Percentiles rank a stretch among this genome's conserved stretches.
Evolutionary conservation across 2,329 filamentous ascomycete genomes (phyloP).

Genomic region (Trichoderma endophyticum): DNA sequence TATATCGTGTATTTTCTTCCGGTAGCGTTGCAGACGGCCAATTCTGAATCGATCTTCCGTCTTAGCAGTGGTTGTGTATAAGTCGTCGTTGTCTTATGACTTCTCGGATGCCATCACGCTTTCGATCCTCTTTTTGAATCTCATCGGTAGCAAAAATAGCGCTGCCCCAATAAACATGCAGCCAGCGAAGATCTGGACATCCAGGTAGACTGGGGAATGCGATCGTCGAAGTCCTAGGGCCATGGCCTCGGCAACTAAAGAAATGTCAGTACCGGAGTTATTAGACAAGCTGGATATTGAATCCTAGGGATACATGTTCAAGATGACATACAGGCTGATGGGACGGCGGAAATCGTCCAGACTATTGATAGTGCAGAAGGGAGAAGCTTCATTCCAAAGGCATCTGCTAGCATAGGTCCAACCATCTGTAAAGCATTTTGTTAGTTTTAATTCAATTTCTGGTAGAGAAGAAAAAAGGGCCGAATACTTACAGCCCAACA

Average conservation of each 20-base stretch:
- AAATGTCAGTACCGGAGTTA: background rate
- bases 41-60: background rate
- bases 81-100: background rate
- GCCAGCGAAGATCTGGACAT: constrained; percentile 4
- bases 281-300: no score
- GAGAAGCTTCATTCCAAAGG: constrained; percentile 15
- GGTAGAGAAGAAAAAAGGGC: no score
- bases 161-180: constrained; percentile 12
- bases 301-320: background rate
- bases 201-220: background rate
- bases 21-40: background rate
- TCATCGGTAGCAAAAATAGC: background rate
- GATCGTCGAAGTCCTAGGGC: background rate
- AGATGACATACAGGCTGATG: constrained; percentile 5
- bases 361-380: constrained; percentile 13
- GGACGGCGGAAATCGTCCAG: background rate
- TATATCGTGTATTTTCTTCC: background rate
- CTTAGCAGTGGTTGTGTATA: background rate
- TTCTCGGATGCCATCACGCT: background rate
- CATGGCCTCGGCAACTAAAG: constrained; percentile 13
- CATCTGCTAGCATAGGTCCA: constrained; percentile 7
- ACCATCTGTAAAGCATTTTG: background rate
- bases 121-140: background rate
- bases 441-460: background rate
- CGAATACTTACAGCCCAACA: background rate